Percentiles rank a stretch among this genome's conserved stretches.
These are phyloP conservation scores for Cucumis cinereus DNA, from an alignment of 306 rosid genomes.

Conservation along the genomic window DNA sequence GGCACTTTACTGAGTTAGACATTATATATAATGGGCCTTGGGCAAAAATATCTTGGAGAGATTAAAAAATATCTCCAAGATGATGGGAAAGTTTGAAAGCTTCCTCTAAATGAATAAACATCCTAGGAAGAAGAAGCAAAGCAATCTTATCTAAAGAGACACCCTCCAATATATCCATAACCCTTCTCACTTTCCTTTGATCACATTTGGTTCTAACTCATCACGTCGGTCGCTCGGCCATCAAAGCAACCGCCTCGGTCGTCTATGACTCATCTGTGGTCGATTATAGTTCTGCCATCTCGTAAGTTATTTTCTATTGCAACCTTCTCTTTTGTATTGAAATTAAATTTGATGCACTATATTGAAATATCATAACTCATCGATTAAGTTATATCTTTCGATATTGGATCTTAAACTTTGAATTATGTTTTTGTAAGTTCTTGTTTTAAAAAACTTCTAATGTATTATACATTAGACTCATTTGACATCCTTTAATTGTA, in stretches of 20 bases:
- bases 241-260: slow-evolving; percentile 15
- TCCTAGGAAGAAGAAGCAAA: background rate
- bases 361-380: too few species aligned
- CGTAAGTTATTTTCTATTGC: slow-evolving; percentile 24
- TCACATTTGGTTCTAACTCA: slow-evolving; percentile 11
- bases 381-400: too few species aligned
- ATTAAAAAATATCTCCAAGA: slow-evolving; percentile 1
- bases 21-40: background rate
- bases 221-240: slow-evolving; percentile 16
- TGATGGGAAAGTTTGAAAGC: background rate
- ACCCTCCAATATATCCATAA: slow-evolving; percentile 1
- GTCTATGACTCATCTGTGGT: slow-evolving; percentile 26
- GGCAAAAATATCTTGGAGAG: background rate
- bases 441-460: too few species aligned
- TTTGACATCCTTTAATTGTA: too few species aligned
- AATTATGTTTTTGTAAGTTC: too few species aligned
- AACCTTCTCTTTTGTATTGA: background rate
- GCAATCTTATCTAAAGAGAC: background rate
- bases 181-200: slow-evolving; percentile 11
- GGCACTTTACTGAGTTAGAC: background rate
- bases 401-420: too few species aligned
- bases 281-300: slow-evolving; percentile 34
- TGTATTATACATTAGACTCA: too few species aligned
- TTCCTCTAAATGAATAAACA: background rate
- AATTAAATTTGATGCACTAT: background rate